These are phyloP conservation scores for Rhodotorula sp. DNA, from an alignment of 1,284 basidiomycete genomes.

Conservation along the genomic window DNA sequence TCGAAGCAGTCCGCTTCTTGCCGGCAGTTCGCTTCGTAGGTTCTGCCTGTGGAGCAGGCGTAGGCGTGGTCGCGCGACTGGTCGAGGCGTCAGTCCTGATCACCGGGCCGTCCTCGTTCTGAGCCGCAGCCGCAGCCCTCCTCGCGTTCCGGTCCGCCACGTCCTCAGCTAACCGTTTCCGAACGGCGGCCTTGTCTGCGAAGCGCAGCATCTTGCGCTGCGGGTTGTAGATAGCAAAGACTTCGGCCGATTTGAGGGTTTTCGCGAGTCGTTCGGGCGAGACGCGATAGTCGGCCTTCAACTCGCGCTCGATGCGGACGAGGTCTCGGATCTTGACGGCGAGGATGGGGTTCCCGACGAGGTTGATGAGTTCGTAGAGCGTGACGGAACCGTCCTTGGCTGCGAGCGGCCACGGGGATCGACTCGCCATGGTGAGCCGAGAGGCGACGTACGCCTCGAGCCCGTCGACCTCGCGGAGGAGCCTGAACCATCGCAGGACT, in stretches of 20 bases:
- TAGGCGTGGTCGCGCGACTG: too few relatives aligned
- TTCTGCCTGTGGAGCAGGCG: too few relatives aligned
- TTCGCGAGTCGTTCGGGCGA: background rate
- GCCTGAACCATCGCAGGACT: background rate
- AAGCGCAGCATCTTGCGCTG: too few relatives aligned
- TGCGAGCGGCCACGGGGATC: background rate
- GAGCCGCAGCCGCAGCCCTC: too few relatives aligned
- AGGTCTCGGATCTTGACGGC: background rate
- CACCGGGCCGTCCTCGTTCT: too few relatives aligned
- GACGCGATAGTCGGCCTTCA: background rate
- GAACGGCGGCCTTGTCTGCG: too few relatives aligned
- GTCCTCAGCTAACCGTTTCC: too few relatives aligned
- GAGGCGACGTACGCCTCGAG: background rate
- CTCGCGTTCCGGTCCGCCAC: too few relatives aligned
- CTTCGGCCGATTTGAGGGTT: too few relatives aligned
- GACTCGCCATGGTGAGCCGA: background rate
- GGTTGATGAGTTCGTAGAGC: background rate
- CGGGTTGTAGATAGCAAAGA: too few relatives aligned
- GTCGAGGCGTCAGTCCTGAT: too few relatives aligned
- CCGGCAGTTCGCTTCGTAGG: too few relatives aligned
- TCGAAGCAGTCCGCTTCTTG: background rate
- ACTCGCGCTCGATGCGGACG: background rate
- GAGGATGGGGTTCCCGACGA: background rate
- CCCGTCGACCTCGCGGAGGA: background rate
- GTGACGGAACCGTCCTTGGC: background rate